Evolutionary conservation across 306 rosid species (phyloP).

Genomic region (Cicer chorassanicum): DNA sequence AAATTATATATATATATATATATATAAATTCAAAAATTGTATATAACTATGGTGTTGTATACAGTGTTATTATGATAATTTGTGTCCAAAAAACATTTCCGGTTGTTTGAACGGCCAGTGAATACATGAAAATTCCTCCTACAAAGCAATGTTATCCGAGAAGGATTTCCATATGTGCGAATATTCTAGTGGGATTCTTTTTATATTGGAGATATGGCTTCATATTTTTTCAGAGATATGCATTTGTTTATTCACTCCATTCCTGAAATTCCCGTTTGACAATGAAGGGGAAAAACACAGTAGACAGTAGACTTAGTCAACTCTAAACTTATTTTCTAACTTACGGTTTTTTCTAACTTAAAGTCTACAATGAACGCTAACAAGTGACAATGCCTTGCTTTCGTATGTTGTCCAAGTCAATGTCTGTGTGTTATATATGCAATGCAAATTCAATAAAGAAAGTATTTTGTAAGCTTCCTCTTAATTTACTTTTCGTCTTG

Average conservation of each 20-base stretch:
- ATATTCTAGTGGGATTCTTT: not conserved
- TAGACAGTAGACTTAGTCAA: not conserved
- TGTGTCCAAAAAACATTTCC: too few relatives aligned
- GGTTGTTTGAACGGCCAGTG: not conserved
- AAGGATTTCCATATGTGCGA: not conserved
- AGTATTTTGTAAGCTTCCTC: not conserved
- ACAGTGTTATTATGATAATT: too few relatives aligned
- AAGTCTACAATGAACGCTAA: conserved; percentile 1
- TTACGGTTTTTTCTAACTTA: not conserved
- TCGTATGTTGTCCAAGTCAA: conserved; percentile 33
- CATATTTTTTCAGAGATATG: too few relatives aligned
- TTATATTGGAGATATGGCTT: not conserved
- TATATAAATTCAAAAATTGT: too few relatives aligned
- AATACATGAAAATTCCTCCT: conserved; percentile 41
- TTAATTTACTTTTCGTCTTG: conserved; percentile 27
- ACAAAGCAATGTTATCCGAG: conserved; percentile 12
- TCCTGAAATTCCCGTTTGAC: too few relatives aligned
- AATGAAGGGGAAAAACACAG: too few relatives aligned
- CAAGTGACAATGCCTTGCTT: conserved; percentile 4
- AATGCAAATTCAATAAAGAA: conserved; percentile 8
- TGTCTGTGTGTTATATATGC: conserved; percentile 10
- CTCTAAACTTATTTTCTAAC: not conserved
- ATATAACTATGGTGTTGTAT: too few relatives aligned
- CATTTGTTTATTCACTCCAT: too few relatives aligned
- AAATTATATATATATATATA: too few relatives aligned